Conservation (phyloP, 257 asterid species). For the Agastache rugosa region DNA sequence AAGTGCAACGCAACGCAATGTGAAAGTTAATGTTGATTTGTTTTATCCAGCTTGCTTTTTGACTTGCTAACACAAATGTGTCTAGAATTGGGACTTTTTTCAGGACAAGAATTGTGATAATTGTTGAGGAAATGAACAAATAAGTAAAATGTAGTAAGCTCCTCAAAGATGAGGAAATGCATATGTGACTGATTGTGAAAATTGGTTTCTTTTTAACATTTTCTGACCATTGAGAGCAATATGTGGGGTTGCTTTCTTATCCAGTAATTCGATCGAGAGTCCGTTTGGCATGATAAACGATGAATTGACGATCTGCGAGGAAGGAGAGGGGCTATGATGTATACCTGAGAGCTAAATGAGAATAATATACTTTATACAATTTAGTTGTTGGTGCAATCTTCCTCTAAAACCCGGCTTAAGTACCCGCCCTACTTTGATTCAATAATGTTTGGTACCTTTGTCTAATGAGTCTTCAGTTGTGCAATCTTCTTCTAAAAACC, state of each 20-base stretch:
- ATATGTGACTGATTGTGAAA: neutral
- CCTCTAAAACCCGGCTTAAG: neutral
- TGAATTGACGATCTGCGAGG: neutral
- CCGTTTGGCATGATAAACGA: neutral
- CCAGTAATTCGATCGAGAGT: neutral
- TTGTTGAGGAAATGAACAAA: neutral
- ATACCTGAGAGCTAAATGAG: neutral
- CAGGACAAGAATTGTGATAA: neutral
- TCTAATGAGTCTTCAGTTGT: neutral
- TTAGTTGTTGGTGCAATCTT: neutral
- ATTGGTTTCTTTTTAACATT: neutral
- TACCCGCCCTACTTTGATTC: neutral
- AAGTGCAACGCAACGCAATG: neutral
- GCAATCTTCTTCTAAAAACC: neutral
- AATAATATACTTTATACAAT: neutral
- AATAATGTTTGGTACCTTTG: neutral
- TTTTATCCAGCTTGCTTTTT: neutral
- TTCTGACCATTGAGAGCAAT: constrained; percentile 8
- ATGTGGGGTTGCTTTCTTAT: constrained; percentile 10
- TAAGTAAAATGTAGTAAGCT: neutral
- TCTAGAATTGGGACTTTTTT: neutral
- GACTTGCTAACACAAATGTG: neutral
- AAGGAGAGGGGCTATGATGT: neutral
- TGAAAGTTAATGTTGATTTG: neutral
- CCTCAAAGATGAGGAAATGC: constrained; percentile 8